These are phyloP conservation scores for Nakazawaea ambrosiae DNA, from an alignment of 805 yeast species.

Conservation along the genomic window DNA sequence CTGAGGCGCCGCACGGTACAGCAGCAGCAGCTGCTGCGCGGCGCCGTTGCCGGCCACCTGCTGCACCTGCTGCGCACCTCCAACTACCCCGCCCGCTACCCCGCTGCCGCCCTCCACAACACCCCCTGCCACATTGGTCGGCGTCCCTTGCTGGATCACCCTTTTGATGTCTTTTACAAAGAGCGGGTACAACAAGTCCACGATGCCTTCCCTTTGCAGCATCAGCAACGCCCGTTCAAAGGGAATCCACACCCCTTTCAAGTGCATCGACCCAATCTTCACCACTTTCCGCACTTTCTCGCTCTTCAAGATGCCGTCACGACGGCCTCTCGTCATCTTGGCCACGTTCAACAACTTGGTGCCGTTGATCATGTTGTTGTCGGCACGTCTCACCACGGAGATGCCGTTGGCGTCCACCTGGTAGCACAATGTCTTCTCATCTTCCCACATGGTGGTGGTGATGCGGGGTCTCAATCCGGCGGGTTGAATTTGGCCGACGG, in stretches of 20 bases:
- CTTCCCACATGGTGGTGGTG: constrained; percentile 74
- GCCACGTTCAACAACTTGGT: constrained; percentile 64
- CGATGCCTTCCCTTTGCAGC: constrained; percentile 63
- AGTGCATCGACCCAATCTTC: constrained; percentile 69
- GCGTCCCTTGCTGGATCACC: constrained; percentile 31
- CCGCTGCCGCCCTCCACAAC: no score
- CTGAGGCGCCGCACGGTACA: neutral
- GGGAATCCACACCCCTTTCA: constrained; percentile 74
- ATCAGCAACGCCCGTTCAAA: constrained; percentile 63
- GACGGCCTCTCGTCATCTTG: constrained; percentile 65
- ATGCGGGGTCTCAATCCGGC: constrained; percentile 49
- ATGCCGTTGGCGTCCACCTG: constrained; percentile 68
- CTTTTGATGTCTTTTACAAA: constrained; percentile 60
- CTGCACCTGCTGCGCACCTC: no score
- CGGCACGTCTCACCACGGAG: constrained; percentile 62
- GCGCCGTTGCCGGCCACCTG: neutral
- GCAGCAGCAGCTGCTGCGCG: neutral
- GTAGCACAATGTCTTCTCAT: constrained; percentile 63
- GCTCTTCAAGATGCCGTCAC: constrained; percentile 63
- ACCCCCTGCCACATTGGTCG: no score
- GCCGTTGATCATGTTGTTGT: constrained; percentile 68
- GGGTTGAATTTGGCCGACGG: constrained; percentile 31
- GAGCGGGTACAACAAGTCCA: constrained; percentile 48
- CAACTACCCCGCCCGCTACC: no score
- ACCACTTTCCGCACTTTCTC: constrained; percentile 66